These are phyloP conservation scores for Chamaecyparis obtusa DNA, from an alignment of 75 land plant genomes.

Conservation along the genomic window DNA sequence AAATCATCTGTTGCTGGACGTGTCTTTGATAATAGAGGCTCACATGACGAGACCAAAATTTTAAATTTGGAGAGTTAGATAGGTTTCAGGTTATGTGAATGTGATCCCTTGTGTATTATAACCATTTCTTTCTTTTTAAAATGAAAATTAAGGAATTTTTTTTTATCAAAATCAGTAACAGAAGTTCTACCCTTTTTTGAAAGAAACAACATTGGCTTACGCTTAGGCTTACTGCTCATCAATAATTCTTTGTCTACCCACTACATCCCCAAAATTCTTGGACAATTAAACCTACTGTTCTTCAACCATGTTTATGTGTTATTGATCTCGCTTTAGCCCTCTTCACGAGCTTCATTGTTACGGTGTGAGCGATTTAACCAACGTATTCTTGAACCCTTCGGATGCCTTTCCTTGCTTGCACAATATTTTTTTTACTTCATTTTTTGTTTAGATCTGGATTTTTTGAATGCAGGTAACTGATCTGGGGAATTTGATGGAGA, in stretches of 20 bases:
- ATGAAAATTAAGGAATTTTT: no score
- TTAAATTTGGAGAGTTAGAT: no score
- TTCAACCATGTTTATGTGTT: neutral
- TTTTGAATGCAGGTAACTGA: constrained; percentile 53
- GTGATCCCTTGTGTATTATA: no score
- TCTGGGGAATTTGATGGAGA: constrained; percentile 64
- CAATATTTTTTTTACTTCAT: neutral
- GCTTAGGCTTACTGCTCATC: no score
- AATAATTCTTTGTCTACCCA: no score
- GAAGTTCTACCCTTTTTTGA: no score
- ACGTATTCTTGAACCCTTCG: neutral
- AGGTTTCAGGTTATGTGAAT: no score
- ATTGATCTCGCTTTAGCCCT: neutral
- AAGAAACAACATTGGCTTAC: no score
- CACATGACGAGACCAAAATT: neutral
- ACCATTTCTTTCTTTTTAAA: no score
- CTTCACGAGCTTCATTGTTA: neutral
- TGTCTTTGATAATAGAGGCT: neutral
- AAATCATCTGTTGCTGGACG: neutral
- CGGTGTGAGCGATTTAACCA: neutral
- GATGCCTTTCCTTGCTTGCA: neutral
- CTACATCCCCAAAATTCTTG: no score
- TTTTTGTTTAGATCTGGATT: neutral
- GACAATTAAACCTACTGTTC: no score
- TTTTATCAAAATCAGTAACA: no score